Conservation (phyloP, 441 rosid species). For the Jatropha podagrica region DNA sequence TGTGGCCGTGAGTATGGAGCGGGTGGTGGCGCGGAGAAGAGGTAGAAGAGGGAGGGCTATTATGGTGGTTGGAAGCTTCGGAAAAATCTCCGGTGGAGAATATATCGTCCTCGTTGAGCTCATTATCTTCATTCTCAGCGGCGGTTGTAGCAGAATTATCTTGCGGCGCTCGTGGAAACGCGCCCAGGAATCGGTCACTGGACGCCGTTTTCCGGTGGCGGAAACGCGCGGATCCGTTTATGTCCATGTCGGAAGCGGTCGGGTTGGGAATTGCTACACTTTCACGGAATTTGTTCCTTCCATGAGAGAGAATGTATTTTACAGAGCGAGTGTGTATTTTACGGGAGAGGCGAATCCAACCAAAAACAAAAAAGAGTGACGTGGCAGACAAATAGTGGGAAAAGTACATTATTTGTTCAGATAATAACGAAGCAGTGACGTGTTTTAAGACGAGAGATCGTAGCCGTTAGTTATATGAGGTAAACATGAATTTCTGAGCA, state of each 20-base stretch:
- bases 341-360: background rate
- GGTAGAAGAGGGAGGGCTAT: constrained; percentile 23
- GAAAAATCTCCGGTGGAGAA: constrained; percentile 45
- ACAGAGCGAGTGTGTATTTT: background rate
- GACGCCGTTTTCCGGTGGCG: constrained; percentile 33
- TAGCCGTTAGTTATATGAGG: background rate
- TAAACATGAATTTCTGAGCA: background rate
- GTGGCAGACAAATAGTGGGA: background rate
- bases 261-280: background rate
- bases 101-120: constrained; percentile 56
- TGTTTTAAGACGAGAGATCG: background rate
- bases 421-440: background rate
- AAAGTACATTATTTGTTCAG: background rate
- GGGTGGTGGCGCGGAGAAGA: constrained; percentile 26
- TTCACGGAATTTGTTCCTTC: background rate
- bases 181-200: constrained; percentile 39
- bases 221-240: constrained; percentile 37
- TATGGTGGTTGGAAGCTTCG: constrained; percentile 18
- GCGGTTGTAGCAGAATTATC: constrained; percentile 20
- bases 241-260: constrained; percentile 37
- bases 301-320: background rate
- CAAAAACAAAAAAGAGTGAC: background rate
- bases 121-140: constrained; percentile 23
- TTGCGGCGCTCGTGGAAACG: constrained; percentile 21
- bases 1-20: constrained; percentile 28